Base-by-base conservation (phyloP, 2,329 filamentous ascomycete genomes). In the Pseudogymnoascus sp. region DNA sequence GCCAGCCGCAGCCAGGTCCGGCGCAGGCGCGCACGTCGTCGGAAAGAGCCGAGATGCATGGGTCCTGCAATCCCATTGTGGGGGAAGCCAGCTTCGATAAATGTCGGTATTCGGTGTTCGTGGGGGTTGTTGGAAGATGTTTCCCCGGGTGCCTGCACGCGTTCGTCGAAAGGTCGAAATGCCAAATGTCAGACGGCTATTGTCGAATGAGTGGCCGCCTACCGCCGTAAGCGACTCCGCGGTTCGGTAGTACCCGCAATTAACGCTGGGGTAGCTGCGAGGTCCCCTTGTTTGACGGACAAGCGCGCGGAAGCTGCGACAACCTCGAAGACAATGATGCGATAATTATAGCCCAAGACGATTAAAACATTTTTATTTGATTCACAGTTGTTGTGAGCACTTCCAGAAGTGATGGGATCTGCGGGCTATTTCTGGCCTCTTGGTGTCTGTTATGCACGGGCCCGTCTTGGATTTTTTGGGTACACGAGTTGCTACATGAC, bases 11-110 rank as follows among this genome's bases (percentile, higher is more conserved):
- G 37, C 66, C 62, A 63, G 21, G 3, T 59, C 11, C 63, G 65
- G 49, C 65, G 53, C 25, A 60, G 49, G 36, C 61, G 64, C 59
- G 63, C 31, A 56, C 60, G n/a, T 40, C 65, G 59, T 46, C 63
- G 63, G 28, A 61, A 66, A n/a, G 64, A 59, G 59, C 28, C 34
- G 11, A 60, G 40, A 49, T 62, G 59, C 65, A 66, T 67, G 53
- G 25, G 53, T 14, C 60, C 38, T 40, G 40, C 23, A 63, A 31
- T 62, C 38, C 28, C 49, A 56, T 56, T 56, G 49, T 56, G 28
- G 49, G 49, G 49, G 16, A 56, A 56, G 49, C 49, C 28, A 56
- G 49, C 59, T 43, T 43, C 59, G 59, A 37, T 37, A 6, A 60
- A 60, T 60, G 59, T 56, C 9, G 34, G 38, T 60, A 42, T 60